These are phyloP conservation scores for Maudiozyma saulgeensis DNA, from an alignment of 805 yeast species.

Conservation along the genomic window DNA sequence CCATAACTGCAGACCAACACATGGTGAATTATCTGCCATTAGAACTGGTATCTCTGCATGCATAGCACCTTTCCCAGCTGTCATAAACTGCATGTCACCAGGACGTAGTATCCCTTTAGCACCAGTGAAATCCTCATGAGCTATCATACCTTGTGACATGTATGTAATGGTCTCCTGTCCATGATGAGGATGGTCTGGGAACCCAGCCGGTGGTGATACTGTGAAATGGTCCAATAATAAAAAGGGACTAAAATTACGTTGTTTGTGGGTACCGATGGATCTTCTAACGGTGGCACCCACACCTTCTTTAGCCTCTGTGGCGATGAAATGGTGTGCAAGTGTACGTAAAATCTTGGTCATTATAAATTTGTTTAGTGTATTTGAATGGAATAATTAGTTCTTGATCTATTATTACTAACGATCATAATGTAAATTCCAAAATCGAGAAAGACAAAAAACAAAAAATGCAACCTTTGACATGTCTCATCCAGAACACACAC, in stretches of 20 bases:
- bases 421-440: too few relatives aligned
- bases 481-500: too few relatives aligned
- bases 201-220: slow-evolving; percentile 56
- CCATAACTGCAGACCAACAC: slow-evolving; percentile 77
- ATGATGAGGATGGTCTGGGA: slow-evolving; percentile 77
- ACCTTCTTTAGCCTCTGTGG: slow-evolving; percentile 72
- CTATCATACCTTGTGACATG: slow-evolving; percentile 53
- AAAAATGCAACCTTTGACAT: too few relatives aligned
- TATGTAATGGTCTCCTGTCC: slow-evolving; percentile 78
- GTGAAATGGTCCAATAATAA: slow-evolving; percentile 73
- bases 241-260: slow-evolving; percentile 75
- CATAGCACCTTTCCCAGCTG: slow-evolving; percentile 81
- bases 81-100: slow-evolving; percentile 89
- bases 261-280: slow-evolving; percentile 58
- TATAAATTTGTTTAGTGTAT: not conserved
- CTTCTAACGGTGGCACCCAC: slow-evolving; percentile 82
- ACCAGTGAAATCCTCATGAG: slow-evolving; percentile 84
- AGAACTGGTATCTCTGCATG: slow-evolving; percentile 80
- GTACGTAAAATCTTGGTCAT: slow-evolving; percentile 29
- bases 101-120: slow-evolving; percentile 63
- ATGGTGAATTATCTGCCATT: slow-evolving; percentile 38
- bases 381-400: not conserved
- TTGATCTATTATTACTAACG: too few relatives aligned
- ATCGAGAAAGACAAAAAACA: too few relatives aligned
- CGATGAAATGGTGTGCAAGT: slow-evolving; percentile 42